Conservation (phyloP, 169 alveolate genomes). For the Eimeria necatrix region DNA sequence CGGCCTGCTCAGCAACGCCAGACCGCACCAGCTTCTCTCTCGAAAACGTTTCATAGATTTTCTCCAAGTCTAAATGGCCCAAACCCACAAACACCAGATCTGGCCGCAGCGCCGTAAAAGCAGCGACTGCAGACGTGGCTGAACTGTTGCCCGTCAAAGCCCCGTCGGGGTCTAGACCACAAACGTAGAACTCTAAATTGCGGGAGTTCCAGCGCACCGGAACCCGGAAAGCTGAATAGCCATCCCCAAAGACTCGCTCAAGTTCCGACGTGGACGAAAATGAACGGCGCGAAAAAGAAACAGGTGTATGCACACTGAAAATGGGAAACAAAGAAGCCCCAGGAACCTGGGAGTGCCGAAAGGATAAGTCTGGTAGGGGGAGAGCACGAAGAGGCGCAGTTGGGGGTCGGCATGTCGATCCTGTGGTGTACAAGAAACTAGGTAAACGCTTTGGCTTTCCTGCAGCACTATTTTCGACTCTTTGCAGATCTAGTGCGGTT, state of each 20-base stretch:
- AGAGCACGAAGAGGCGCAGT: neutral
- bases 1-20: neutral
- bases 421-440: too few species aligned
- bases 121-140: neutral
- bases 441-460: too few species aligned
- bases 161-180: constrained; percentile 41
- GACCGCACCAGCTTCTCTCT: constrained; percentile 16
- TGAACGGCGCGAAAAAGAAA: neutral
- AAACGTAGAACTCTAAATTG: neutral
- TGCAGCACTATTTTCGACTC: too few species aligned
- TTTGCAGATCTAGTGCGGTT: too few species aligned
- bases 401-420: neutral
- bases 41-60: constrained; percentile 27
- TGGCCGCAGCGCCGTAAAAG: neutral
- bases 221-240: neutral
- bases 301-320: neutral
- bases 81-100: constrained; percentile 50
- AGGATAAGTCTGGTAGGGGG: neutral
- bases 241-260: neutral
- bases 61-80: constrained; percentile 63
- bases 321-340: neutral
- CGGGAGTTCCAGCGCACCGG: neutral
- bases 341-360: too few species aligned
- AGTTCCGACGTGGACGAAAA: neutral
- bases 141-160: neutral